Percentiles rank a stretch among this genome's conserved stretches.
Evolutionary conservation across 257 asterid genomes (phyloP).

Genomic region (Penstemon barbatus): DNA sequence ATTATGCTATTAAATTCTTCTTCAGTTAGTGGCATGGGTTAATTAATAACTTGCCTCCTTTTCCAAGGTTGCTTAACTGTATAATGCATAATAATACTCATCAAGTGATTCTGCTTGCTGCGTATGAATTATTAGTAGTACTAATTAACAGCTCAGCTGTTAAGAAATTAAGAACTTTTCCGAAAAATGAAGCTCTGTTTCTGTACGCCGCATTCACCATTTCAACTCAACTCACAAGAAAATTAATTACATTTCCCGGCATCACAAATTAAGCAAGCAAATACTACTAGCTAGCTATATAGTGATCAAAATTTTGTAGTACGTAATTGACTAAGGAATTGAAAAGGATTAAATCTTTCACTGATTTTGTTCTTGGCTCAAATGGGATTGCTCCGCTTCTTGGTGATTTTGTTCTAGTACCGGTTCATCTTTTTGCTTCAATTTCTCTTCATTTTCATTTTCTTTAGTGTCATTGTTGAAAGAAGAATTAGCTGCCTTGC

Average conservation of each 20-base stretch:
- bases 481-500: background rate
- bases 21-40: constrained; percentile 18
- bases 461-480: constrained; percentile 20
- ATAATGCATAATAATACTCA: background rate
- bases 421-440: constrained; percentile 24
- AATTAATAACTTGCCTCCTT: background rate
- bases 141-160: constrained; percentile 11
- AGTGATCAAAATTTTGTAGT: too few species aligned
- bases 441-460: constrained; percentile 14
- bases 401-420: constrained; percentile 2
- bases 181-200: constrained; percentile 12
- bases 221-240: constrained; percentile 33
- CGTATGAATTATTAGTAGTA: too few species aligned
- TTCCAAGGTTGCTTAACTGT: background rate
- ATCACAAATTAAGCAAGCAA: constrained; percentile 27
- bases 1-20: background rate
- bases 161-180: constrained; percentile 12
- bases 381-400: constrained; percentile 5
- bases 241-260: constrained; percentile 34
- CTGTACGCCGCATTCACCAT: background rate
- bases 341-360: background rate
- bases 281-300: background rate
- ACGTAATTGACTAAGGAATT: background rate
- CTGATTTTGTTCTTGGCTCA: constrained; percentile 37
- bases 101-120: too few species aligned